Evolutionary conservation across 768 basidiomycete species (phyloP).

Genomic region (Amanita fuliginea): DNA sequence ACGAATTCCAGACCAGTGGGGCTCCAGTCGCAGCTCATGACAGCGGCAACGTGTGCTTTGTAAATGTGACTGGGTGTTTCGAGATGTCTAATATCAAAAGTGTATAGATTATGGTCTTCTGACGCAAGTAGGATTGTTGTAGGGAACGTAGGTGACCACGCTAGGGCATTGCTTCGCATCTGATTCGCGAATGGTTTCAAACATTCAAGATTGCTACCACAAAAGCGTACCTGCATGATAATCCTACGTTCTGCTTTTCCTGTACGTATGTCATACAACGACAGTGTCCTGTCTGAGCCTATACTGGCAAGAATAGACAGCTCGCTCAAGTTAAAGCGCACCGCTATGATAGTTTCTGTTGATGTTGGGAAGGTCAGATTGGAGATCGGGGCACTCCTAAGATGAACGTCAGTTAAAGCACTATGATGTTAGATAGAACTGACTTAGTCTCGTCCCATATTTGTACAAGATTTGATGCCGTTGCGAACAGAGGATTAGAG

Average conservation of each 20-base stretch:
- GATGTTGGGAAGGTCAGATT: conserved; percentile 82
- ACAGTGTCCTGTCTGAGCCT: conserved; percentile 92
- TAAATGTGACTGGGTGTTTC: conserved; percentile 81
- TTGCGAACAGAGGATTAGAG: conserved; percentile 82
- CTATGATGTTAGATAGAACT: conserved; percentile 12
- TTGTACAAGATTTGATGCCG: conserved; percentile 87
- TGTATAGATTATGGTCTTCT: conserved; percentile 97
- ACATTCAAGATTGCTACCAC: background rate
- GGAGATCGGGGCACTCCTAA: conserved; percentile 73
- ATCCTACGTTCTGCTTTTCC: conserved; percentile 90
- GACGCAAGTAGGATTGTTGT: conserved; percentile 89
- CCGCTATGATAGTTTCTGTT: conserved; percentile 77
- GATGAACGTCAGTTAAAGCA: background rate
- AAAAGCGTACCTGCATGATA: conserved; percentile 65
- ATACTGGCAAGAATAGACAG: conserved; percentile 90
- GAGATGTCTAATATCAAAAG: conserved; percentile 88
- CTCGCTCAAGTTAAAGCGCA: conserved; percentile 92
- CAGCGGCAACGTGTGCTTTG: conserved; percentile 94
- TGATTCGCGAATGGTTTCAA: conserved; percentile 14
- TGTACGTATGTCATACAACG: conserved; percentile 91
- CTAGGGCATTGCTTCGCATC: conserved; percentile 83
- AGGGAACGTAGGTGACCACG: conserved; percentile 96
- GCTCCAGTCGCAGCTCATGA: conserved; percentile 96
- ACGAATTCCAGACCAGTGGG: conserved; percentile 95
- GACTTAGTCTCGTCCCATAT: conserved; percentile 98